Conservation (phyloP, 768 basidiomycete genomes). For the Hemileccinum rubropunctum region DNA sequence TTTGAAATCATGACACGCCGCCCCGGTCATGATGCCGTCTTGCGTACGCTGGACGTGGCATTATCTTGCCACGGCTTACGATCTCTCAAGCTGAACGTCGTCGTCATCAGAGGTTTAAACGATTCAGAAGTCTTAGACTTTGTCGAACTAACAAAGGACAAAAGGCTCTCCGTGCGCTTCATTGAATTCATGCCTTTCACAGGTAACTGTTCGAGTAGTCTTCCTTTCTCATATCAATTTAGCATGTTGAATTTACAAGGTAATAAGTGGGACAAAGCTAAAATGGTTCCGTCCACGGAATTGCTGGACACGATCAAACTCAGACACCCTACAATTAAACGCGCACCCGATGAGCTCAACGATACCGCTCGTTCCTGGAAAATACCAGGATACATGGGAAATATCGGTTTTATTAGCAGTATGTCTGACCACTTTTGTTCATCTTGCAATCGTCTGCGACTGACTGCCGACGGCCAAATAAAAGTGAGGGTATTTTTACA, state of each 20-base stretch:
- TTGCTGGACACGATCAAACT: conserved; percentile 51
- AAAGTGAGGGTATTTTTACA: conserved; percentile 49
- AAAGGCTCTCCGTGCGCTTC: conserved; percentile 70
- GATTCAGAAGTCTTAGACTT: conserved; percentile 79
- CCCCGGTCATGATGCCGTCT: conserved; percentile 70
- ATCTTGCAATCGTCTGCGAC: conserved; percentile 77
- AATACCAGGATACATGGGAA: conserved; percentile 68
- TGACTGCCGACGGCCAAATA: conserved; percentile 90
- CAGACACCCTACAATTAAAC: conserved; percentile 49
- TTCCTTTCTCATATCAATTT: conserved; percentile 4
- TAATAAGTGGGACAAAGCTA: conserved; percentile 80
- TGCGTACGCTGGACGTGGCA: conserved; percentile 65
- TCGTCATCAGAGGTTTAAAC: conserved; percentile 79
- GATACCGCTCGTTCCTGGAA: conserved; percentile 82
- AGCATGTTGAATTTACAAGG: conserved; percentile 40
- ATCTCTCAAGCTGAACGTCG: conserved; percentile 80
- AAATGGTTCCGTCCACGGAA: conserved; percentile 76
- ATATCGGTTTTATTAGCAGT: conserved; percentile 86
- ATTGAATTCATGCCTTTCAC: conserved; percentile 96
- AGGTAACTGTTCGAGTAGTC: conserved; percentile 41
- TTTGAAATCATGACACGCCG: conserved; percentile 87
- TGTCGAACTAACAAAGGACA: conserved; percentile 68
- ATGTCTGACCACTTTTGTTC: conserved; percentile 94
- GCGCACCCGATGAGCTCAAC: conserved; percentile 63
- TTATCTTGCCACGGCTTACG: conserved; percentile 46